phyloP scores from a whole-genome alignment of 2,329 filamentous ascomycete genomes.

The Aspergillus puulaauensis region DNA sequence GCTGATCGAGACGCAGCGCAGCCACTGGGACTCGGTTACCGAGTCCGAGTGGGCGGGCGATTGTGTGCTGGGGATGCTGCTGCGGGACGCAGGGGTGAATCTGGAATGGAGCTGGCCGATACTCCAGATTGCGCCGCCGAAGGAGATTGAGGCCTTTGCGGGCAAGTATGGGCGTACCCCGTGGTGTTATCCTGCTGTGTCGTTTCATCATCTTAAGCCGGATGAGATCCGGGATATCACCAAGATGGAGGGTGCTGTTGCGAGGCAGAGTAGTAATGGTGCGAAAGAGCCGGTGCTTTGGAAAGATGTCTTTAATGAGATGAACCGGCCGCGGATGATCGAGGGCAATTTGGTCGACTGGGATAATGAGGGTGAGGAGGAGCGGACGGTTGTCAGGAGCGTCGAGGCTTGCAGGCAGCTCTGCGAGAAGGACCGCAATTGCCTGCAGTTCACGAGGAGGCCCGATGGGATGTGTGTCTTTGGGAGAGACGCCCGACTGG shows the following conservation, averaged over 20 bases:
- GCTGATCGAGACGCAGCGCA: constrained; percentile 37
- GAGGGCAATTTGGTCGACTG: neutral
- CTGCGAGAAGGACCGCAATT: constrained; percentile 2
- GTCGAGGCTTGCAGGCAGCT: constrained; percentile 1
- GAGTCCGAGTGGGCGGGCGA: constrained; percentile 48
- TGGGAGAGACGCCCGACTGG: neutral
- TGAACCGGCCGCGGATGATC: constrained; percentile 1
- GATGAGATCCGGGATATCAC: constrained; percentile 43
- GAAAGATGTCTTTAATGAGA: constrained; percentile 9
- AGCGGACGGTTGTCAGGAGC: neutral
- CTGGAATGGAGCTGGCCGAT: constrained; percentile 49
- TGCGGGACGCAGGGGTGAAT: constrained; percentile 43
- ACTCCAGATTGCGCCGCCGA: constrained; percentile 38
- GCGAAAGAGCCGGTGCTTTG: neutral
- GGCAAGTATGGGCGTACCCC: constrained; percentile 36
- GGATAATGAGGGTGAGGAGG: constrained; percentile 10
- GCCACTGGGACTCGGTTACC: constrained; percentile 46
- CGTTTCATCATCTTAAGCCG: constrained; percentile 50
- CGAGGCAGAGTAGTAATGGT: neutral
- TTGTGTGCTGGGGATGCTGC: constrained; percentile 46
- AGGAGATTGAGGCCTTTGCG: constrained; percentile 41
- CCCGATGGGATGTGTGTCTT: neutral
- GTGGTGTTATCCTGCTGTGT: constrained; percentile 50
- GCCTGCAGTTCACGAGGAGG: constrained; percentile 6
- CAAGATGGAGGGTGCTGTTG: constrained; percentile 35